Conservation (phyloP, 192 early-diverging fungal species). For the Coemansia sp. region DNA sequence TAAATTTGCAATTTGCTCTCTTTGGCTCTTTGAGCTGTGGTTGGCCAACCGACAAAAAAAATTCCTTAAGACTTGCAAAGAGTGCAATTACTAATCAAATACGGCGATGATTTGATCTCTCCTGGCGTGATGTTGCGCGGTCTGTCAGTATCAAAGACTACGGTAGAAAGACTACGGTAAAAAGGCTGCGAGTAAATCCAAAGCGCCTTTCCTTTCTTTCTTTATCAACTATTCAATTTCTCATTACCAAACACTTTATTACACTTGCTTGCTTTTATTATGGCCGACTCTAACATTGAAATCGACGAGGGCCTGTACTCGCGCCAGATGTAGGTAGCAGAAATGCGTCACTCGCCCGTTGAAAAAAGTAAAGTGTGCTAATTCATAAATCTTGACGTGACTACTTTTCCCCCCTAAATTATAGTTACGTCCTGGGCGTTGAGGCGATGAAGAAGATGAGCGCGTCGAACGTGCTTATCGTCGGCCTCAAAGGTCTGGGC, state of each 20-base stretch:
- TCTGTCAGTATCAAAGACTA: background rate
- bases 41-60: background rate
- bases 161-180: too few relatives aligned
- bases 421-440: slow-evolving; percentile 86
- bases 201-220: background rate
- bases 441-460: slow-evolving; percentile 99
- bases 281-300: slow-evolving; percentile 18
- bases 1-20: background rate
- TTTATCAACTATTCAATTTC: background rate
- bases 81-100: background rate
- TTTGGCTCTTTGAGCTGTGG: background rate
- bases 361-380: background rate
- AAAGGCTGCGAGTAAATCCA: too few relatives aligned
- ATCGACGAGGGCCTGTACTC: slow-evolving; percentile 99
- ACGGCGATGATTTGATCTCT: background rate
- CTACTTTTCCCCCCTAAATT: background rate
- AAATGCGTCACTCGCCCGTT: background rate
- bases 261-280: slow-evolving; percentile 12
- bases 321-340: slow-evolving; percentile 87
- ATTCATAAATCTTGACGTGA: background rate
- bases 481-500: slow-evolving; percentile 95
- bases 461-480: slow-evolving; percentile 90
- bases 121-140: background rate
- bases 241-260: slow-evolving; percentile 2
- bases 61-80: background rate